phyloP scores from a whole-genome alignment of 2,329 filamentous ascomycete genomes.

The Aspergillus costaricaensis region DNA sequence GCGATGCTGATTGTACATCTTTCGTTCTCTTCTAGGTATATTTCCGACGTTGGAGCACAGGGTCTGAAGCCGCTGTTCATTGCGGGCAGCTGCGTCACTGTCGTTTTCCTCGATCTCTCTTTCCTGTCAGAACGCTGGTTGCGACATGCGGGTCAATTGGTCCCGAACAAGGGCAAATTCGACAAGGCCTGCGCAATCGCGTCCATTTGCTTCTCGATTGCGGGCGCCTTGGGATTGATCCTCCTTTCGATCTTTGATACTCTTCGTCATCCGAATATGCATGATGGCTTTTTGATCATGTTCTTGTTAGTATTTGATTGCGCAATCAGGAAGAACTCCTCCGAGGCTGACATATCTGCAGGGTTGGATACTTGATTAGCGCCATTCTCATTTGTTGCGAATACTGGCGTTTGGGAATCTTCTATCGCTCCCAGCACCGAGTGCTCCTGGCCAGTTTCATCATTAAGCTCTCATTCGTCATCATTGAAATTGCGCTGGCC shows the following conservation, averaged over 20 bases:
- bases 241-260: slow-evolving; percentile 86
- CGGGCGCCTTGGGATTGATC: slow-evolving; percentile 79
- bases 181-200: slow-evolving; percentile 43
- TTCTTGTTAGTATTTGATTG: slow-evolving; percentile 62
- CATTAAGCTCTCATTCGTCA: slow-evolving; percentile 81
- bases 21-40: slow-evolving; percentile 34
- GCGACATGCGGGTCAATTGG: slow-evolving; percentile 76
- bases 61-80: slow-evolving; percentile 65
- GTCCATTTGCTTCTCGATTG: slow-evolving; percentile 63
- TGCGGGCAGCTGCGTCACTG: slow-evolving; percentile 62
- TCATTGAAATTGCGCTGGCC: slow-evolving; percentile 71
- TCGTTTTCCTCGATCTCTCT: slow-evolving; percentile 76
- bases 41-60: slow-evolving; percentile 60
- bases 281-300: slow-evolving; percentile 74
- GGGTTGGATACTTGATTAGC: slow-evolving; percentile 75
- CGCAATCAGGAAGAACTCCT: background rate
- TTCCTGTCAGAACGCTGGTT: slow-evolving; percentile 84
- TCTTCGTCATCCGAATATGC: slow-evolving; percentile 63
- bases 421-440: slow-evolving; percentile 69
- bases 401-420: slow-evolving; percentile 80
- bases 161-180: slow-evolving; percentile 62
- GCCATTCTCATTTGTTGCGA: slow-evolving; percentile 89
- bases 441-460: slow-evolving; percentile 79
- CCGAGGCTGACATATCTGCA: slow-evolving; percentile 17
- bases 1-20: background rate